A percentile compares a stretch with the other conserved stretches of the same genome.
These are phyloP conservation scores for Eudorina sp. DNA, from an alignment of 139 green algal species.

Conservation along the genomic window DNA sequence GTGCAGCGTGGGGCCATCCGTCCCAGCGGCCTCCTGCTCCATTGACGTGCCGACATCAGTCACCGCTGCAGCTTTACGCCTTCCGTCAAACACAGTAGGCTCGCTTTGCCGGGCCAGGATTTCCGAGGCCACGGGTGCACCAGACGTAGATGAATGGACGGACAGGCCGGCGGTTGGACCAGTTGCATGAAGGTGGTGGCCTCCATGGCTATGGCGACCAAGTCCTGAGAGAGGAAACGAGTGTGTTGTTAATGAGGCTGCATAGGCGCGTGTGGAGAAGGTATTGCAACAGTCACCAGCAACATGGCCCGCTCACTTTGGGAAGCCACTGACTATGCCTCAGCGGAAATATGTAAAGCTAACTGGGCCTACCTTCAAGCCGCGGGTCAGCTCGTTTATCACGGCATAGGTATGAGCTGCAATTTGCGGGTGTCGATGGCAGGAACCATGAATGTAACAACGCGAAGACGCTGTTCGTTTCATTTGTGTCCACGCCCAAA, in stretches of 20 bases:
- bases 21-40: too few relatives aligned
- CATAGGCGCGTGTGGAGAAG: background rate
- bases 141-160: too few relatives aligned
- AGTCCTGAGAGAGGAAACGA: background rate
- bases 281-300: background rate
- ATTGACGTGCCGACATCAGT: too few relatives aligned
- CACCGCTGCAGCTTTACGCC: too few relatives aligned
- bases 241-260: too few relatives aligned
- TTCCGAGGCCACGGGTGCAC: too few relatives aligned
- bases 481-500: background rate
- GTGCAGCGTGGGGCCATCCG: too few relatives aligned
- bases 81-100: too few relatives aligned
- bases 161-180: too few relatives aligned
- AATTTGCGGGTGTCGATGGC: background rate
- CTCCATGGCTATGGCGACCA: background rate
- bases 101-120: too few relatives aligned
- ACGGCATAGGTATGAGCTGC: background rate
- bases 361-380: background rate
- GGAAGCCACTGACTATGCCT: background rate
- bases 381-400: background rate
- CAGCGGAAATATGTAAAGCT: background rate
- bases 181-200: too few relatives aligned
- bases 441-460: constrained; percentile 19
- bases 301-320: background rate
- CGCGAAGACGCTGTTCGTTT: background rate